Conservation (phyloP, 192 early-diverging fungal species). For the Geranomyces variabilis region DNA sequence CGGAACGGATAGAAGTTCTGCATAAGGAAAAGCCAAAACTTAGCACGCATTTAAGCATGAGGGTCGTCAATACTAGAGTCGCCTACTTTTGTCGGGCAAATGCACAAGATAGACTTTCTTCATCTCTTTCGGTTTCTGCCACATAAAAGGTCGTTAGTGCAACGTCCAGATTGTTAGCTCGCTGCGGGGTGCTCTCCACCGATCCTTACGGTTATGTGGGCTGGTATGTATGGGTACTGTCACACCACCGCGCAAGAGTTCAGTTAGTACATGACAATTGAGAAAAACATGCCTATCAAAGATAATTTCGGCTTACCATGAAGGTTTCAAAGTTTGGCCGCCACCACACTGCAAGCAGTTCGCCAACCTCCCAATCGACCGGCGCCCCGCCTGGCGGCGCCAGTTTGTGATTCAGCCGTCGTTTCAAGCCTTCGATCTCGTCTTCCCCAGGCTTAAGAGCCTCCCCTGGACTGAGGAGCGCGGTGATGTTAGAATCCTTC, state of each 20-base stretch:
- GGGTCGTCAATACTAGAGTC: too few species aligned
- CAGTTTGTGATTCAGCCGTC: constrained; percentile 61
- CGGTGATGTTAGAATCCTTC: not conserved
- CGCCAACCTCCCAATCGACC: constrained; percentile 71
- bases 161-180: not conserved
- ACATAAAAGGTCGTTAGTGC: constrained; percentile 3
- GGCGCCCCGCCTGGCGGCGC: constrained; percentile 45
- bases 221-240: constrained; percentile 79
- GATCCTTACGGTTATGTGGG: constrained; percentile 67
- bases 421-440: constrained; percentile 71
- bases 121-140: constrained; percentile 72
- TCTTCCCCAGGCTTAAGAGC: constrained; percentile 73
- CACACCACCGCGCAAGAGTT: not conserved
- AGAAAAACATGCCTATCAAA: not conserved
- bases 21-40: too few species aligned
- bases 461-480: constrained; percentile 75
- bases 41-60: not conserved
- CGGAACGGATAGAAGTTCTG: constrained; percentile 72
- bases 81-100: constrained; percentile 69
- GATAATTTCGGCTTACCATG: constrained; percentile 64
- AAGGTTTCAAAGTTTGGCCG: constrained; percentile 76
- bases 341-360: constrained; percentile 75
- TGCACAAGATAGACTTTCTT: constrained; percentile 75
- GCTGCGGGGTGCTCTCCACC: too few species aligned
- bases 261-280: not conserved